A percentile compares a stretch with the other conserved stretches of the same genome.
phyloP scores from a whole-genome alignment of 2,329 filamentous ascomycete genomes.

The Didymella lethalis region DNA sequence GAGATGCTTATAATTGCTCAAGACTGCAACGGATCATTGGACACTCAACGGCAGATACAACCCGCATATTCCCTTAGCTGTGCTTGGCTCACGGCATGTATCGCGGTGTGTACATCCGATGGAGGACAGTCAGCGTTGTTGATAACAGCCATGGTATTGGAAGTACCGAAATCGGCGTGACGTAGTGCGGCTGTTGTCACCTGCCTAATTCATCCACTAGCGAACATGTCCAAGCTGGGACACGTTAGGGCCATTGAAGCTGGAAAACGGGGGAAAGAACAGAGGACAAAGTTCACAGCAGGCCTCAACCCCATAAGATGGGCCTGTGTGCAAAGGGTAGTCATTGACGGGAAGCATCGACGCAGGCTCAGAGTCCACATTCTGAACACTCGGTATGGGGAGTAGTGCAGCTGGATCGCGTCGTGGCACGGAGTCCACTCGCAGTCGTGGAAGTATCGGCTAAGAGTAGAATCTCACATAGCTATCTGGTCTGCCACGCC shows the following conservation, averaged over 20 bases:
- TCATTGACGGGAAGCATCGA: neutral
- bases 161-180: constrained; percentile 35
- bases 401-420: neutral
- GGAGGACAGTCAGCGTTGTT: constrained; percentile 23
- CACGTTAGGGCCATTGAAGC: too few species aligned
- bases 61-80: neutral
- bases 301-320: too few species aligned
- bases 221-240: neutral
- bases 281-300: too few species aligned
- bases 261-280: too few species aligned
- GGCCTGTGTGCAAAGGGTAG: neutral
- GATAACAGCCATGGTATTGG: constrained; percentile 19
- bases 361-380: neutral
- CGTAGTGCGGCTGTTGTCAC: constrained; percentile 27
- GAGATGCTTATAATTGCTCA: constrained; percentile 1
- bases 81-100: constrained; percentile 1
- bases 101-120: neutral
- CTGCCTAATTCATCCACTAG: constrained; percentile 26
- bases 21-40: neutral
- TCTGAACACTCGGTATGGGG: neutral
- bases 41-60: neutral
- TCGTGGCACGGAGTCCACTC: neutral
- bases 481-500: neutral
- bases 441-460: neutral
- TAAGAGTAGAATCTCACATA: neutral